Evolutionary conservation across 2,329 filamentous ascomycete species (phyloP), one percentile per base, ranked within the genome.

Genomic region (Rhynchosporium graminicola): DNA sequence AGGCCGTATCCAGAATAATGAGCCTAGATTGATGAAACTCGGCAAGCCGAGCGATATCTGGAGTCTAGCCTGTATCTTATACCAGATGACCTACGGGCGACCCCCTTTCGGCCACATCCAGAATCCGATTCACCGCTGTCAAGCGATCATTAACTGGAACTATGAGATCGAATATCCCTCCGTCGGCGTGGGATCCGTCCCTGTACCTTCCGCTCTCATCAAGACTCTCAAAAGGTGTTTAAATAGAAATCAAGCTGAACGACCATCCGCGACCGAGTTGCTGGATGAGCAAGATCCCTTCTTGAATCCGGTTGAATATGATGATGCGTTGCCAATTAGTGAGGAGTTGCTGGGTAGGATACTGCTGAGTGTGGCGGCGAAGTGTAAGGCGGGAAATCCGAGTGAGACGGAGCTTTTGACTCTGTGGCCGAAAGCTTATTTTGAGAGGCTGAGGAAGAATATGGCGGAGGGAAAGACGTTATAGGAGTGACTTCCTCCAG

Each of bases 81-180:
- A 96, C 78, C 94, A 98, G 74, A 96, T 99, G 90, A 91, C 94
- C 0, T 99, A 99, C 74, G 95, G 95, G n/a, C 83, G 89, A n/a
- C 90, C 92, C 3, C 95, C 95, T 0, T 99, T 99, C 73, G 92
- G 89, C 13, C 93, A 98, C 74, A 96, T 99, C 69, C 80, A 86
- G 63, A 95, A 94, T 76, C 91, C 88, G 72, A 91, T 96, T 79
- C 87, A 90, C 43, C 87, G 92, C 28, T 95, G 96, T 74, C 87
- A 92, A 76, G 90, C 91, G 63, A 95, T 96, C 73, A 90, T 92
- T 68, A 91, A 94, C 75, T 90, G 86, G 76, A 82, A 87, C 61
- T 86, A 92, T 74, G 75, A 77, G 5, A 91, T 96, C 71, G 84
- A 91, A 61, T 95, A 87, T 71, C 88, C 88, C 0, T 81, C 86